A percentile compares a stretch with the other conserved stretches of the same genome.
Conservation (phyloP, 257 asterid genomes). For the Anisodus acutangulus region DNA sequence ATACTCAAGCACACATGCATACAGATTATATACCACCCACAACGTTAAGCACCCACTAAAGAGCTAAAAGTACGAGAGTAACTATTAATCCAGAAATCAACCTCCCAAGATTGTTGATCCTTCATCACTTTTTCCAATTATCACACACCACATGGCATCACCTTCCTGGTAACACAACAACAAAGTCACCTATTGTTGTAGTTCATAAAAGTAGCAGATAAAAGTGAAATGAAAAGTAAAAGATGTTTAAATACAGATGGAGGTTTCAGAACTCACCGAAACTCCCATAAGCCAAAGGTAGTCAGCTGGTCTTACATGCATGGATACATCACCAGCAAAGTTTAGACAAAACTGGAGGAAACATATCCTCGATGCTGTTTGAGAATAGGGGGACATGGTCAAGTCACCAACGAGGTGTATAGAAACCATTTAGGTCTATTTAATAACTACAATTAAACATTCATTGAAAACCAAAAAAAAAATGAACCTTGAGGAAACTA, state of each 20-base stretch:
- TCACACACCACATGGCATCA: neutral
- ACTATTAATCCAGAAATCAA: too few relatives aligned
- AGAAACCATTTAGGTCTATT: neutral
- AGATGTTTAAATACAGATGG: neutral
- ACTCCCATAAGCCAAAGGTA: constrained; percentile 66
- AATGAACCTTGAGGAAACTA: constrained; percentile 56
- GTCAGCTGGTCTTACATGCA: constrained; percentile 65
- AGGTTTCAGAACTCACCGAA: constrained; percentile 56
- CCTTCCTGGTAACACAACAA: constrained; percentile 55
- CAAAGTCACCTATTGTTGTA: neutral
- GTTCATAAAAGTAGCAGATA: neutral
- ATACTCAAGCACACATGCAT: too few relatives aligned
- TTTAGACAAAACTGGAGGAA: constrained; percentile 64
- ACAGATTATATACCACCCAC: too few relatives aligned
- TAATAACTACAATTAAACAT: neutral
- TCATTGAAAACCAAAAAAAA: neutral
- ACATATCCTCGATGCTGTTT: constrained; percentile 62
- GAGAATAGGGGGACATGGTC: constrained; percentile 30
- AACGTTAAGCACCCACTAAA: too few relatives aligned
- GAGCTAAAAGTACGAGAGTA: too few relatives aligned
- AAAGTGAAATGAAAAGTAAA: neutral
- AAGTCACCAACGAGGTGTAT: constrained; percentile 25
- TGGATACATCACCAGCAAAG: constrained; percentile 73
- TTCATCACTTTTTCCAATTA: too few relatives aligned
- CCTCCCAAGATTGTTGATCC: too few relatives aligned